Base-by-base conservation (phyloP, 306 rosid genomes). In the Arachis hypogaea region DNA sequence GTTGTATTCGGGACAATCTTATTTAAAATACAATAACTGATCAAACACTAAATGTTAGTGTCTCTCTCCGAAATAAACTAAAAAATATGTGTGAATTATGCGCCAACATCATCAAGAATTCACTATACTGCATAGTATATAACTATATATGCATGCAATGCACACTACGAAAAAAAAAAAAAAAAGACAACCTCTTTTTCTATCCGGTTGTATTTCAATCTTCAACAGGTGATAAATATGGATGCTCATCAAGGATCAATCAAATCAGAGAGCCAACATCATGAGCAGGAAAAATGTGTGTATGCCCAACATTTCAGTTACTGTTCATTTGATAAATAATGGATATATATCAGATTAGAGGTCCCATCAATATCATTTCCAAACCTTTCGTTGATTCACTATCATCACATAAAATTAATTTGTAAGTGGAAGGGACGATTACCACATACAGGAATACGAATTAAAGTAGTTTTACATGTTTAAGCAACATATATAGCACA, bases 341-440 rank as follows among this genome's bases (percentile, higher is more conserved):
- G 71, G 49, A 73, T 29, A 40, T 18, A 73, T 42, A 40, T 18
- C 22, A 74, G 78, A 63, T 74, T 40, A 50, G 29, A 73, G 70
- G 78, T 74, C 78, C 78, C 78, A 74, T 74, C 78, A 52, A 12
- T 41, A 52, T 73, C 84, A 62, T 58, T 74, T 67, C 71, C 57
- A 0, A 30, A 5, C 44, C 9, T 66, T 75, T 57, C 11, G 38
- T 65, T 55, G 63, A n/a, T 14, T 7, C 72, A 68, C 42, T 61
- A 43, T 7, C 72, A 68, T 47, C 66, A 43, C 80, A 18, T 68
- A 45, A 45, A 22, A 22, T 22, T 22, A 22, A 68, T 71, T 69
- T 76, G 64, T 62, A 68, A 80, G 66, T 73, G 81, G 84, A 66
- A 56, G 69, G 81, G 84, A 66, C 28, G 33, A 68, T 75, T 61